phyloP scores from a whole-genome alignment of 2,329 filamentous ascomycete species.

The Trichothecium roseum region DNA sequence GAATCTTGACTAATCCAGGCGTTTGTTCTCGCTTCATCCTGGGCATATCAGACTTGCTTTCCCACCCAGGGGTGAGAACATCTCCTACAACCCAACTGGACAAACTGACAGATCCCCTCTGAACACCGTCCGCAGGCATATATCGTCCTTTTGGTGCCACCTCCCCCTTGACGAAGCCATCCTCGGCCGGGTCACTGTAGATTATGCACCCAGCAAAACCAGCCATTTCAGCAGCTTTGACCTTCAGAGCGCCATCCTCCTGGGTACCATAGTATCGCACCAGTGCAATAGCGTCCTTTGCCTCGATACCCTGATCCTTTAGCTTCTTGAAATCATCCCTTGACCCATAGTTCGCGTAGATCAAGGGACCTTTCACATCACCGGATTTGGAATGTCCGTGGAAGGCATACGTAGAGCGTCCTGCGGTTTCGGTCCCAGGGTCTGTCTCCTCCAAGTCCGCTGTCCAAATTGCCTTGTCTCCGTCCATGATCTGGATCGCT shows the following conservation, averaged over 20 bases:
- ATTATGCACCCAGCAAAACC: conserved; percentile 83
- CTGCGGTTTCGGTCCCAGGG: conserved; percentile 48
- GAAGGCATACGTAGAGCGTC: conserved; percentile 66
- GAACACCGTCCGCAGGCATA: conserved; percentile 73
- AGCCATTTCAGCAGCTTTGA: conserved; percentile 80
- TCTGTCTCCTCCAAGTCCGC: conserved; percentile 75
- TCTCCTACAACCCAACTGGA: conserved; percentile 81
- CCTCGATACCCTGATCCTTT: conserved; percentile 58
- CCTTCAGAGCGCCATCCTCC: conserved; percentile 64
- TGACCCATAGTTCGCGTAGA: conserved; percentile 90
- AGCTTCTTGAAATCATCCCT: conserved; percentile 71
- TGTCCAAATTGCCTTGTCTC: conserved; percentile 55
- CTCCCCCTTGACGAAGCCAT: conserved; percentile 66
- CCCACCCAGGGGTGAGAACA: conserved; percentile 81
- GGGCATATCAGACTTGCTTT: conserved; percentile 55
- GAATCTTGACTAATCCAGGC: conserved; percentile 67
- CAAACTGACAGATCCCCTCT: conserved; percentile 70
- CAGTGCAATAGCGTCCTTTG: conserved; percentile 72
- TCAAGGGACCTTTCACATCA: conserved; percentile 72
- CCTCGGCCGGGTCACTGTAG: conserved; percentile 82
- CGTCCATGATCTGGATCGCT: conserved; percentile 69
- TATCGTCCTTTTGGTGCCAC: conserved; percentile 67
- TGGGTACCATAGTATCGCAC: conserved; percentile 73
- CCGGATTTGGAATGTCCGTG: conserved; percentile 84
- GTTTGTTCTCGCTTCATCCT: conserved; percentile 62